A percentile compares a stretch with the other conserved stretches of the same genome.
Evolutionary conservation across 306 rosid genomes (phyloP).

Genomic region (Alnus rubra): DNA sequence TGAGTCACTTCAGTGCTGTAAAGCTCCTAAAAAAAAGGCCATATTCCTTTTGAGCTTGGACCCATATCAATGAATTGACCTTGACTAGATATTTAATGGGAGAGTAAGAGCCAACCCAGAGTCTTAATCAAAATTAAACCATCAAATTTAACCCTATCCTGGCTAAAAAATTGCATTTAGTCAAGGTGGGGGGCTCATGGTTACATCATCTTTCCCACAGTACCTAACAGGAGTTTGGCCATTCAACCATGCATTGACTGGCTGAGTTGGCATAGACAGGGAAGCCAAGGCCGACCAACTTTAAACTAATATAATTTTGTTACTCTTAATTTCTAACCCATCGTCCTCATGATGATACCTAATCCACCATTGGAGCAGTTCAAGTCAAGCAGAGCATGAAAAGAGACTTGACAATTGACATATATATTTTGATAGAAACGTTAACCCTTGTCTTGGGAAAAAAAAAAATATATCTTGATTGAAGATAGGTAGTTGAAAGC

Average conservation of each 20-base stretch:
- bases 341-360: background rate
- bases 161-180: background rate
- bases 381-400: background rate
- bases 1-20: background rate
- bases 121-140: background rate
- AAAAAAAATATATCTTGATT: too few species aligned
- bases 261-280: slow-evolving; percentile 4
- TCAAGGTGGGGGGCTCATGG: slow-evolving; percentile 32
- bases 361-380: background rate
- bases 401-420: background rate
- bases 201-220: background rate
- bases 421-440: background rate
- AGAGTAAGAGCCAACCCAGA: background rate
- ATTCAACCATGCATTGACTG: slow-evolving; percentile 16
- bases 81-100: slow-evolving; percentile 22
- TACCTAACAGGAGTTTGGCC: slow-evolving; percentile 13
- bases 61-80: slow-evolving; percentile 13
- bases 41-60: background rate
- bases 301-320: background rate
- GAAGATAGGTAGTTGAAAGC: slow-evolving; percentile 4
- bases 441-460: too few species aligned
- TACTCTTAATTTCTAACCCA: background rate
- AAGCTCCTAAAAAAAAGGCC: background rate
- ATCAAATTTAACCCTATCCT: background rate
- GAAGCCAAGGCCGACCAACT: background rate